Evolutionary conservation across 768 basidiomycete species (phyloP).

Genomic region (Sistotremastrum suecicum): DNA sequence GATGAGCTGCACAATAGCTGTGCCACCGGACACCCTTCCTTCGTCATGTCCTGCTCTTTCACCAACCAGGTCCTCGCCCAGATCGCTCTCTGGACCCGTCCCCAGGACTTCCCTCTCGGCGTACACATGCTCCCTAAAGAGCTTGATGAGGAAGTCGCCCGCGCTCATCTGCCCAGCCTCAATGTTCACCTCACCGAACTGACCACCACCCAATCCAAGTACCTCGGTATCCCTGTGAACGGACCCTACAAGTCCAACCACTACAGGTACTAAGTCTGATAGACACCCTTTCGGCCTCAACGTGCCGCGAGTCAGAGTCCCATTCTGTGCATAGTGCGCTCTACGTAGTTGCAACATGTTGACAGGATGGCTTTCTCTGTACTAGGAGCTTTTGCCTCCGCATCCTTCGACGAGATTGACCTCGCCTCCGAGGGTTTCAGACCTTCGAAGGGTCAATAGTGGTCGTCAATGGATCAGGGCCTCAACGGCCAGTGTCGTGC

Average conservation of each 20-base stretch:
- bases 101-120: slow-evolving; percentile 86
- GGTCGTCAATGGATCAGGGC: neutral
- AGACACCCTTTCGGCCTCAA: slow-evolving; percentile 7
- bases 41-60: slow-evolving; percentile 99
- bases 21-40: slow-evolving; percentile 97
- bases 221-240: slow-evolving; percentile 78
- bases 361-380: neutral
- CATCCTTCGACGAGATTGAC: neutral
- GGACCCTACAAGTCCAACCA: slow-evolving; percentile 70
- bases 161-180: slow-evolving; percentile 82
- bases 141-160: slow-evolving; percentile 97
- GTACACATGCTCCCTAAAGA: slow-evolving; percentile 99
- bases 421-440: neutral
- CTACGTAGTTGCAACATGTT: neutral
- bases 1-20: slow-evolving; percentile 34
- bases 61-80: slow-evolving; percentile 97
- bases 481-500: neutral
- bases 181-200: slow-evolving; percentile 88
- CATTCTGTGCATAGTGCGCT: slow-evolving; percentile 2
- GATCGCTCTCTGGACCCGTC: slow-evolving; percentile 93
- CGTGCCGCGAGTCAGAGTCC: slow-evolving; percentile 1
- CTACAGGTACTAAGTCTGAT: slow-evolving; percentile 42
- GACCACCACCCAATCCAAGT: slow-evolving; percentile 59
- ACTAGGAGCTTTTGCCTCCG: neutral
- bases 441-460: neutral